These are phyloP conservation scores for Alternaria incomplexa DNA, from an alignment of 2,329 filamentous ascomycete genomes.

Conservation along the genomic window DNA sequence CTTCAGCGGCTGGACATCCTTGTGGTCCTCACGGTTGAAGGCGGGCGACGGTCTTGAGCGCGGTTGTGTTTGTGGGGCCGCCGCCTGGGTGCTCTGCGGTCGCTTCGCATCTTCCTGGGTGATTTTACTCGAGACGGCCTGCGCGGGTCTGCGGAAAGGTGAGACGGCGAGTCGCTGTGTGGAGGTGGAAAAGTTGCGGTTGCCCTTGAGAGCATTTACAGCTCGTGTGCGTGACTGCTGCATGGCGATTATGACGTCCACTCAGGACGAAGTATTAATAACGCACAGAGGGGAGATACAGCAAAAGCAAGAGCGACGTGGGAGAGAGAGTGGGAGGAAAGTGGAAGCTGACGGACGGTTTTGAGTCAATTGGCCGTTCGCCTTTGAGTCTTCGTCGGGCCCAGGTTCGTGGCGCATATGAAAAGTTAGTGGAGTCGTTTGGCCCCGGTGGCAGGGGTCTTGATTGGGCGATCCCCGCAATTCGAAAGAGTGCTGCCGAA, in stretches of 20 bases:
- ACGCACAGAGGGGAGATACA: constrained; percentile 10
- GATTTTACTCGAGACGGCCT: constrained; percentile 35
- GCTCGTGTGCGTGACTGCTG: constrained; percentile 48
- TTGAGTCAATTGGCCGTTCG: constrained; percentile 27
- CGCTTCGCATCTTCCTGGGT: constrained; percentile 50
- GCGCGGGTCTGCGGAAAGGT: constrained; percentile 50
- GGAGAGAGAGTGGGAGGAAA: not conserved
- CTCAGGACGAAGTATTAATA: constrained; percentile 14
- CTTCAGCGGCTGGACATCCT: constrained; percentile 54
- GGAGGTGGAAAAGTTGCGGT: constrained; percentile 54
- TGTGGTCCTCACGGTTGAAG: constrained; percentile 57
- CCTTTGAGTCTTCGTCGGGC: constrained; percentile 10
- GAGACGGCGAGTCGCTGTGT: constrained; percentile 51
- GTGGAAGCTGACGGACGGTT: not conserved
- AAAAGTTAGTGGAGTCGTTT: constrained; percentile 19
- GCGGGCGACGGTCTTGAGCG: constrained; percentile 53
- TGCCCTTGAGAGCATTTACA: constrained; percentile 44
- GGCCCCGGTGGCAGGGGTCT: not conserved
- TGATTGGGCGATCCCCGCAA: constrained; percentile 21
- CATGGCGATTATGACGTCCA: constrained; percentile 30
- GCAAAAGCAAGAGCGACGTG: constrained; percentile 14
- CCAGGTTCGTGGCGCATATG: constrained; percentile 14
- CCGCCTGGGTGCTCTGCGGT: constrained; percentile 50
- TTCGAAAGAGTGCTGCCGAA: constrained; percentile 6
- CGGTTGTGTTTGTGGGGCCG: constrained; percentile 35